These are phyloP conservation scores for Phytophthora pinifolia DNA, from an alignment of 352 stramenopile genomes.

Conservation along the genomic window DNA sequence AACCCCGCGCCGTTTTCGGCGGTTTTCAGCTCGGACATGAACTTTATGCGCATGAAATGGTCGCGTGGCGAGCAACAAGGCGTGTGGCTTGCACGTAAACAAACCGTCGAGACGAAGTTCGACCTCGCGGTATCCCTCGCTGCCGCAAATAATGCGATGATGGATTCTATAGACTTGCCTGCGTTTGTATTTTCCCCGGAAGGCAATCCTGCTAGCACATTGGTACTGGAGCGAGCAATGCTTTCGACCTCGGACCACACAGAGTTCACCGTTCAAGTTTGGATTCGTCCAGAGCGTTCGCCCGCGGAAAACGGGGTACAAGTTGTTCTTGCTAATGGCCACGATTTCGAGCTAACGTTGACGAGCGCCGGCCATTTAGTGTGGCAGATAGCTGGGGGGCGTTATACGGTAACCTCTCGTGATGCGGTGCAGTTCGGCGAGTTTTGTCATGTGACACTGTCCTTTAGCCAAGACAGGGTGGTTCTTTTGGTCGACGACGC, in stretches of 20 bases:
- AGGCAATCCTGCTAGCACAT: conserved; percentile 43
- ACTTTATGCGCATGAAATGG: conserved; percentile 82
- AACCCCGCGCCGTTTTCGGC: conserved; percentile 80
- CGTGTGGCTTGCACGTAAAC: conserved; percentile 70
- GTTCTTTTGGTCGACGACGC: conserved; percentile 49
- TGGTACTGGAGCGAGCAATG: conserved; percentile 66
- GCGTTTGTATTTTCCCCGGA: conserved; percentile 58
- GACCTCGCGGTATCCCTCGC: conserved; percentile 39
- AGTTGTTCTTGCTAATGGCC: conserved; percentile 58
- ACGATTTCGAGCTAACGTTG: conserved; percentile 60
- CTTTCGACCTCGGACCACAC: conserved; percentile 53
- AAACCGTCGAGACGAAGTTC: conserved; percentile 34
- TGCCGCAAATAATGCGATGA: conserved; percentile 50
- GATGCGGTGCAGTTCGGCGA: conserved; percentile 41
- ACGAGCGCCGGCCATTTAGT: conserved; percentile 40
- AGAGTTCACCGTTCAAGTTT: conserved; percentile 70
- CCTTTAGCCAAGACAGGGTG: conserved; percentile 40
- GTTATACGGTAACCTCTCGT: conserved; percentile 38
- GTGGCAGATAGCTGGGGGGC: conserved; percentile 50
- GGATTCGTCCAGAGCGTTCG: conserved; percentile 44
- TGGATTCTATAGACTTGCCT: conserved; percentile 45
- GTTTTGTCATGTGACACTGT: conserved; percentile 67
- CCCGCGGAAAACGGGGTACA: conserved; percentile 31
- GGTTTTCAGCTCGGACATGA: conserved; percentile 51
- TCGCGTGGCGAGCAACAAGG: conserved; percentile 81